A percentile compares a stretch with the other conserved stretches of the same genome.
These are phyloP conservation scores for Puccinia horiana DNA, from an alignment of 1,284 basidiomycete species.

Conservation along the genomic window DNA sequence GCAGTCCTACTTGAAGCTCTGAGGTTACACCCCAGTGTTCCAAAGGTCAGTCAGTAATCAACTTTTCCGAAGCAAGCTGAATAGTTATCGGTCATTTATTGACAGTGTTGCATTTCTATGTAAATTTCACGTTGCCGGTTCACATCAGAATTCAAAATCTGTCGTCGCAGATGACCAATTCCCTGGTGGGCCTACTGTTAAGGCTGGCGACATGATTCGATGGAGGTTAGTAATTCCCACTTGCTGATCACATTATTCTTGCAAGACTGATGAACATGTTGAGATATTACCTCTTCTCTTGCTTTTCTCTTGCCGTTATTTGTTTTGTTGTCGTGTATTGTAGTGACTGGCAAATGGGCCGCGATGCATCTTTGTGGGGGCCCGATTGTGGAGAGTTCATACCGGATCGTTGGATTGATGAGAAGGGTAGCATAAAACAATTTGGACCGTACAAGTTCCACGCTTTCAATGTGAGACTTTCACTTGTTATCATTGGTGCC, in stretches of 20 bases:
- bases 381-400: conserved; percentile 51
- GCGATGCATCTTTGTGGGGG: conserved; percentile 51
- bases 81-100: too few species aligned
- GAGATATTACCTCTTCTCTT: neutral
- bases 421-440: conserved; percentile 49
- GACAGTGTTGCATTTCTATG: neutral
- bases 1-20: conserved; percentile 52
- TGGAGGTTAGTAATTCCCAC: conserved; percentile 22
- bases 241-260: neutral
- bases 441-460: conserved; percentile 52
- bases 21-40: conserved; percentile 51
- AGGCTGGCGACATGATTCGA: conserved; percentile 31
- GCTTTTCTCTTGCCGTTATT: neutral
- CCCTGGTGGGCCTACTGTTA: conserved; percentile 31
- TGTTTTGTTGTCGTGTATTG: neutral
- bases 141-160: conserved; percentile 20
- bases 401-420: conserved; percentile 53
- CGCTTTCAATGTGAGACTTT: conserved; percentile 52
- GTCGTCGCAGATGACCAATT: conserved; percentile 29
- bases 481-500: neutral
- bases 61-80: neutral
- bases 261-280: too few species aligned
- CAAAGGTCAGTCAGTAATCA: conserved; percentile 36
- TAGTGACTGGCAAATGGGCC: conserved; percentile 52
- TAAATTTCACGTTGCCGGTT: neutral